These are phyloP conservation scores for Rubroboletus satanas DNA, from an alignment of 768 basidiomycete genomes.

Conservation along the genomic window DNA sequence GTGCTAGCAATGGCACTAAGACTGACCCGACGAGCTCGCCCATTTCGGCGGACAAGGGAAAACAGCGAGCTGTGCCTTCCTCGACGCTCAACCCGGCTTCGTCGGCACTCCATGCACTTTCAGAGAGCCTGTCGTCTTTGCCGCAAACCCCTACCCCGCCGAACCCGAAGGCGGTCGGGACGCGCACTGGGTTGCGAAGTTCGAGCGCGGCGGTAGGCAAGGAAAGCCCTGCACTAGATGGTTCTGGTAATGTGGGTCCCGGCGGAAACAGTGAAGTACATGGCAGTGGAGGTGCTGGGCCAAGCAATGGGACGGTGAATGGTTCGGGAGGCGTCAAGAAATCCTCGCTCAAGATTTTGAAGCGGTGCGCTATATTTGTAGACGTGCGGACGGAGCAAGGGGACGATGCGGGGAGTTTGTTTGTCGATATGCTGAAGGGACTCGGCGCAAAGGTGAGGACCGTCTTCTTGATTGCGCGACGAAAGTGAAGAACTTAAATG, in stretches of 20 bases:
- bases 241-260: constrained; percentile 32
- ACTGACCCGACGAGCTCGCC: constrained; percentile 17
- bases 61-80: constrained; percentile 14
- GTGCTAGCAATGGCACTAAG: constrained; percentile 4
- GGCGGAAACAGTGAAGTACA: constrained; percentile 16
- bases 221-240: constrained; percentile 28
- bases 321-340: constrained; percentile 27
- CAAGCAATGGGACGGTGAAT: constrained; percentile 18
- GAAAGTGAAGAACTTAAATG: neutral
- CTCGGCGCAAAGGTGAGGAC: constrained; percentile 74
- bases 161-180: constrained; percentile 38
- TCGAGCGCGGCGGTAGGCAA: constrained; percentile 30
- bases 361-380: constrained; percentile 77
- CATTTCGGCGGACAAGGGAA: constrained; percentile 19
- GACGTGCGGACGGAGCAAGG: constrained; percentile 74
- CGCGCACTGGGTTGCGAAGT: constrained; percentile 48
- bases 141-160: constrained; percentile 38
- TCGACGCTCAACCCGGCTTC: constrained; percentile 29
- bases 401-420: constrained; percentile 76
- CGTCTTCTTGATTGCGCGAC: neutral
- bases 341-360: constrained; percentile 50
- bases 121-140: constrained; percentile 55
- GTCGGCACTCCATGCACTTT: constrained; percentile 53
- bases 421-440: constrained; percentile 76
- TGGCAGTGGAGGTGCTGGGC: constrained; percentile 19